Percentiles rank a stretch among this genome's conserved stretches.
Evolutionary conservation across 2,329 filamentous ascomycete genomes (phyloP).

Genomic region (Diaporthe destruens): DNA sequence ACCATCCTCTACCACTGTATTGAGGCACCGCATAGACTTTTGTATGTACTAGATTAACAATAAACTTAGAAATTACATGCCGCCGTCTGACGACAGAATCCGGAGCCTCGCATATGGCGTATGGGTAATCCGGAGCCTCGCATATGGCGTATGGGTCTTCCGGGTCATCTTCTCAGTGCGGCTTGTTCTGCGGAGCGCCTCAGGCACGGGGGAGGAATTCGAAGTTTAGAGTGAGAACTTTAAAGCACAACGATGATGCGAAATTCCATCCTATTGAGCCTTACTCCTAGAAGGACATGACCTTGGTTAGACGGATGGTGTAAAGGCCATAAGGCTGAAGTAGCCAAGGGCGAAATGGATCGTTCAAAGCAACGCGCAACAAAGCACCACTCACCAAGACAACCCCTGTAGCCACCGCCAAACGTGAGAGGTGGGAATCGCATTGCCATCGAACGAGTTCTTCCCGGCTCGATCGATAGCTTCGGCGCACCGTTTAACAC

Average conservation of each 20-base stretch:
- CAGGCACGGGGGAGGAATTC: constrained; percentile 38
- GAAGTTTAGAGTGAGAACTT: constrained; percentile 36
- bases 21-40: too few species aligned
- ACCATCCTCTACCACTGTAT: too few species aligned
- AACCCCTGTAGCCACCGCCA: constrained; percentile 53
- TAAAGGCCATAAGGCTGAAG: neutral
- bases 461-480: constrained; percentile 45
- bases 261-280: constrained; percentile 11
- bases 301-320: neutral
- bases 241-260: constrained; percentile 32
- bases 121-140: neutral
- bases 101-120: too few species aligned
- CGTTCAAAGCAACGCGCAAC: neutral
- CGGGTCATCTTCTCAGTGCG: constrained; percentile 26
- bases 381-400: constrained; percentile 48
- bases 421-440: constrained; percentile 53
- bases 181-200: constrained; percentile 24
- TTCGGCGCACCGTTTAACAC: neutral
- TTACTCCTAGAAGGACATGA: neutral
- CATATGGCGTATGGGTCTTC: constrained; percentile 18
- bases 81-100: too few species aligned
- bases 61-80: too few species aligned
- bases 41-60: too few species aligned
- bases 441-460: constrained; percentile 50
- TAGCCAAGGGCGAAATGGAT: neutral